Conservation (phyloP, 352 stramenopile genomes). For the Phytophthora tubulina region DNA sequence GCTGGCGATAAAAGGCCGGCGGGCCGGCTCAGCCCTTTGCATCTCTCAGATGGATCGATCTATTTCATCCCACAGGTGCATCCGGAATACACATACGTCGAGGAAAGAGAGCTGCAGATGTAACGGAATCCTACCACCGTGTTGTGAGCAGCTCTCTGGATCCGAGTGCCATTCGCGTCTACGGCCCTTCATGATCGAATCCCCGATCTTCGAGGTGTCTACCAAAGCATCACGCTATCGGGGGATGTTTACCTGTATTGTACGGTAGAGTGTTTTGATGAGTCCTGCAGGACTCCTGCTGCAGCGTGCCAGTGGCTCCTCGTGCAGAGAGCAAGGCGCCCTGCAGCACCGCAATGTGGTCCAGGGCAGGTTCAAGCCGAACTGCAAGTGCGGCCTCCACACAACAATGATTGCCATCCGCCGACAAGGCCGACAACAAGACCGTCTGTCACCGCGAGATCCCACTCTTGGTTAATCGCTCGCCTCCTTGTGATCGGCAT, state of each 20-base stretch:
- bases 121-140: too few relatives aligned
- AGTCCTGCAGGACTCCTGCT: background rate
- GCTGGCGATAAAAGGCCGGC: too few relatives aligned
- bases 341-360: constrained; percentile 15
- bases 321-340: constrained; percentile 8
- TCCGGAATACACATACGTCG: too few relatives aligned
- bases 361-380: constrained; percentile 14
- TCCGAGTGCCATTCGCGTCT: too few relatives aligned
- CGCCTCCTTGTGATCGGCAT: constrained; percentile 9
- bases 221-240: constrained; percentile 17
- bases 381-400: constrained; percentile 20
- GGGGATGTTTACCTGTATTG: constrained; percentile 1
- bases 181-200: constrained; percentile 20
- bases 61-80: too few relatives aligned
- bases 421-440: background rate
- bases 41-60: too few relatives aligned
- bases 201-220: background rate
- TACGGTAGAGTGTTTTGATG: background rate
- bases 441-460: constrained; percentile 17
- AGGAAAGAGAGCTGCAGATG: background rate
- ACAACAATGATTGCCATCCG: constrained; percentile 22
- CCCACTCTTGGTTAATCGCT: constrained; percentile 30
- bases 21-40: constrained; percentile 1
- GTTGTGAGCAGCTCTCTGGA: too few relatives aligned
- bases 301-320: background rate